Conservation (phyloP, 139 green algal genomes). For the Haematococcus lacustris region DNA sequence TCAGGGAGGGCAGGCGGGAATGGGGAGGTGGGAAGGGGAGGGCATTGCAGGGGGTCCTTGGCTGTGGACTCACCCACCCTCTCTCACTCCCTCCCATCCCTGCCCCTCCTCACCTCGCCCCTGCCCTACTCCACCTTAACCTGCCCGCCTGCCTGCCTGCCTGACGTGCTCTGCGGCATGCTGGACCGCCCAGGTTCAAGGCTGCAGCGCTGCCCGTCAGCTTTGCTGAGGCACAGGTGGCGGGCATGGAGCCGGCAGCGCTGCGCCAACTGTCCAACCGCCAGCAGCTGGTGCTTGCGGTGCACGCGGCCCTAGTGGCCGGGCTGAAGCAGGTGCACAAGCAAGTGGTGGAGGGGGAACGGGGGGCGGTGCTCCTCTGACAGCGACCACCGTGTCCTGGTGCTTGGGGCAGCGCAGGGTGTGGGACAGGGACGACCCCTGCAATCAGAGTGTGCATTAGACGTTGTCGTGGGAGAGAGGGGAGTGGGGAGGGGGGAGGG, state of each 20-base stretch:
- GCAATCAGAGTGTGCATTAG: too few relatives aligned
- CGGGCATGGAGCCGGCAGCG: constrained; percentile 17
- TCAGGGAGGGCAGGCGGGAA: too few relatives aligned
- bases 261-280: constrained; percentile 17
- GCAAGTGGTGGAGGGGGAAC: background rate
- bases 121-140: too few relatives aligned
- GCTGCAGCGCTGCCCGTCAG: background rate
- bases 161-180: background rate
- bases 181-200: background rate
- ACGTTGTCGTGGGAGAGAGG: too few relatives aligned
- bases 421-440: too few relatives aligned
- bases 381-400: background rate
- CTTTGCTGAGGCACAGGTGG: constrained; percentile 1
- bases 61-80: too few relatives aligned
- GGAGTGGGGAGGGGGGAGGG: too few relatives aligned
- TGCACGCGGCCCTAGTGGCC: constrained; percentile 32
- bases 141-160: too few relatives aligned
- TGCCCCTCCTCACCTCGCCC: too few relatives aligned
- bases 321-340: constrained; percentile 17
- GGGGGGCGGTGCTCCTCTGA: background rate
- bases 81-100: too few relatives aligned
- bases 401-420: background rate
- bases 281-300: constrained; percentile 22
- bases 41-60: too few relatives aligned
- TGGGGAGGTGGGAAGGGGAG: too few relatives aligned